Conservation (phyloP, 768 basidiomycete species). For the Hysterangium stoloniferum region DNA sequence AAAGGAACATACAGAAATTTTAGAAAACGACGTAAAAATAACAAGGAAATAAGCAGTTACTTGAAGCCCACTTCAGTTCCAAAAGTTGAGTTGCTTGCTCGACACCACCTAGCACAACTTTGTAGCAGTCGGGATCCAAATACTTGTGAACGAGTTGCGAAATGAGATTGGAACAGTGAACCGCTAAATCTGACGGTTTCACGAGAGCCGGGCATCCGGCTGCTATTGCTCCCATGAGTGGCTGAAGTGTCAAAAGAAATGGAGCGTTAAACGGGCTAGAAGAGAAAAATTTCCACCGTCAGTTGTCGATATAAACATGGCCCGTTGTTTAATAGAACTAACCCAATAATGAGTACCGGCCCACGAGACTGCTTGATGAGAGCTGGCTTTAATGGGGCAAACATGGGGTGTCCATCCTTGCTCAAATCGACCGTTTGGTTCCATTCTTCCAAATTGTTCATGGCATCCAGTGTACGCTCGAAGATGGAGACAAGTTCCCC, state of each 20-base stretch:
- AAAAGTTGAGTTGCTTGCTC: constrained; percentile 36
- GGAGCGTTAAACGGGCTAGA: constrained; percentile 42
- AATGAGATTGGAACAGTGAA: constrained; percentile 47
- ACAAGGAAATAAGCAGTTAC: constrained; percentile 22
- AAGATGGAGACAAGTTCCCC: constrained; percentile 50
- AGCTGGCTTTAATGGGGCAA: constrained; percentile 3
- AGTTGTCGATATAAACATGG: not conserved
- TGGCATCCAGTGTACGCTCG: constrained; percentile 43
- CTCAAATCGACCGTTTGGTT: constrained; percentile 32
- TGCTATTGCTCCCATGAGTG: constrained; percentile 70
- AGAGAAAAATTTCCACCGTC: constrained; percentile 7
- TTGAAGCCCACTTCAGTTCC: constrained; percentile 61
- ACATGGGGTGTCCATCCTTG: constrained; percentile 40
- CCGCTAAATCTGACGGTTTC: constrained; percentile 70
- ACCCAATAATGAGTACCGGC: constrained; percentile 14
- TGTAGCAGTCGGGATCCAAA: constrained; percentile 56
- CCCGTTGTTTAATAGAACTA: no score
- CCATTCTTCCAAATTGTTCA: constrained; percentile 68
- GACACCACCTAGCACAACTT: constrained; percentile 37
- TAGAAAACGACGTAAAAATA: not conserved
- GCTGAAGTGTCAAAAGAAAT: constrained; percentile 33
- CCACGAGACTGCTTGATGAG: constrained; percentile 12
- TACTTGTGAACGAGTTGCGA: constrained; percentile 69
- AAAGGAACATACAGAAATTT: not conserved
- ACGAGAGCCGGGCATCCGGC: constrained; percentile 66